phyloP scores from a whole-genome alignment of 192 early-diverging fungal species.

The Podila clonocystis region DNA sequence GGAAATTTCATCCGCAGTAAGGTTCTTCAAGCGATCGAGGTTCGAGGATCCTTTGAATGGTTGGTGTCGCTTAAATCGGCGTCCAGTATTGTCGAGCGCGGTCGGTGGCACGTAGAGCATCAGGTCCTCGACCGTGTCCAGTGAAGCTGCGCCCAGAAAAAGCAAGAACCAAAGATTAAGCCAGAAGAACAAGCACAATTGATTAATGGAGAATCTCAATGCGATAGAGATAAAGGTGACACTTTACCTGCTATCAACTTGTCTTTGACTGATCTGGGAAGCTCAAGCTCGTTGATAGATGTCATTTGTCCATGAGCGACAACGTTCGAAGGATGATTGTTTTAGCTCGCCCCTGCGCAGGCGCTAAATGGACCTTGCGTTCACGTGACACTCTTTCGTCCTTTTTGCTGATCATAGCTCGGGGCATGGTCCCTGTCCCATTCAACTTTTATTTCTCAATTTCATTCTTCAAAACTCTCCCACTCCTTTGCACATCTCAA shows the following conservation, averaged over 20 bases:
- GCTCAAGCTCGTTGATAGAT: slow-evolving; percentile 35
- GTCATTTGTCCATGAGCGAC: slow-evolving; percentile 26
- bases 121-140: slow-evolving; percentile 47
- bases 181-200: no score
- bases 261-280: slow-evolving; percentile 26
- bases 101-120: slow-evolving; percentile 34
- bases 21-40: slow-evolving; percentile 32
- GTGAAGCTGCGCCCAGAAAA: slow-evolving; percentile 21
- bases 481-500: not conserved
- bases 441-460: not conserved
- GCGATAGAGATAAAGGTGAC: not conserved
- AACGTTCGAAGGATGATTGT: not conserved
- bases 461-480: not conserved
- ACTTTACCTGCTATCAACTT: slow-evolving; percentile 18
- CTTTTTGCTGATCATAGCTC: not conserved
- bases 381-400: not conserved
- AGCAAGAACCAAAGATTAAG: no score
- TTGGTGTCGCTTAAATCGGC: slow-evolving; percentile 45
- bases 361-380: no score
- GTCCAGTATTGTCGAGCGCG: not conserved
- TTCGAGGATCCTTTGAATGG: slow-evolving; percentile 15
- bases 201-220: no score
- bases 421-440: not conserved
- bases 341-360: no score
- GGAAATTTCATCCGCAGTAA: slow-evolving; percentile 23